These are phyloP conservation scores for Penicillium antarcticum DNA, from an alignment of 495 filamentous ascomycete species.

Conservation along the genomic window DNA sequence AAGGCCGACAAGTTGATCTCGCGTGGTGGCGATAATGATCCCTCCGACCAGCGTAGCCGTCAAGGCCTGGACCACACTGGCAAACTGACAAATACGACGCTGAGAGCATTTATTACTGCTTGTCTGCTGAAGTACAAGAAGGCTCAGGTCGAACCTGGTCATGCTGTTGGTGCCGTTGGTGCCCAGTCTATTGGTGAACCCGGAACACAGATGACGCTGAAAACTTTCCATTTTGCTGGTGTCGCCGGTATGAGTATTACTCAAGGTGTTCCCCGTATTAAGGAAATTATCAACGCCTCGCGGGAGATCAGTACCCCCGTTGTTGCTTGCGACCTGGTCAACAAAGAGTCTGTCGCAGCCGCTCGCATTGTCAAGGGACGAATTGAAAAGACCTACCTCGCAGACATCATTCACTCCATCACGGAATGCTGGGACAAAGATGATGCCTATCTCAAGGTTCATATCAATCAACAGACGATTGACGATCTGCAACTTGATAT, in stretches of 20 bases:
- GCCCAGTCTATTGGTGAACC: constrained; percentile 98
- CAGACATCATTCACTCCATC: constrained; percentile 65
- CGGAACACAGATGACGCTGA: constrained; percentile 98
- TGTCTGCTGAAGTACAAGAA: constrained; percentile 88
- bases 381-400: constrained; percentile 65
- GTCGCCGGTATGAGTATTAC: constrained; percentile 99
- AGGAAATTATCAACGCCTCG: constrained; percentile 98
- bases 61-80: constrained; percentile 64
- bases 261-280: constrained; percentile 97
- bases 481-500: constrained; percentile 76
- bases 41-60: constrained; percentile 34
- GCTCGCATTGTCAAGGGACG: constrained; percentile 85
- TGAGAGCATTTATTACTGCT: constrained; percentile 70
- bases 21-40: constrained; percentile 36
- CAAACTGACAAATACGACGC: constrained; percentile 72
- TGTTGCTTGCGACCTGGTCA: constrained; percentile 78
- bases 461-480: constrained; percentile 74
- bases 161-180: constrained; percentile 95
- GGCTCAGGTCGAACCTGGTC: constrained; percentile 87
- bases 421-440: constrained; percentile 78
- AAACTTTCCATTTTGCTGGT: constrained; percentile 99
- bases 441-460: constrained; percentile 68
- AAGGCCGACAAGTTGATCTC: constrained; percentile 54
- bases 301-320: constrained; percentile 91
- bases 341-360: constrained; percentile 62